Evolutionary conservation across 495 filamentous ascomycete species (phyloP).

Genomic region (Penicillium canescens): DNA sequence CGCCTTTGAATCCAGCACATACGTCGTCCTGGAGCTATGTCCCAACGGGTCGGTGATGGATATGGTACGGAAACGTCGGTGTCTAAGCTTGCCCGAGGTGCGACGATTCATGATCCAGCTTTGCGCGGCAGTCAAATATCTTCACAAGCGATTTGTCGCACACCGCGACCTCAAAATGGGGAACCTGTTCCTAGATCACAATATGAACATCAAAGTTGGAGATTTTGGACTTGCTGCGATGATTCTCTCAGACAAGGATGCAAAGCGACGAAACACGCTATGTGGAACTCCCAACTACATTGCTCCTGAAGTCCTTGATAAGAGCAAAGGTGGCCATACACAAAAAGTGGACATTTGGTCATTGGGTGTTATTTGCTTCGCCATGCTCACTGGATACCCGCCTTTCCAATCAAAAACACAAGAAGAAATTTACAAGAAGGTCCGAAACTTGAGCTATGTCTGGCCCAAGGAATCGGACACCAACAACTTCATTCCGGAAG

Average conservation of each 20-base stretch:
- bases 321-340: constrained; percentile 78
- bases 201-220: constrained; percentile 98
- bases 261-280: constrained; percentile 81
- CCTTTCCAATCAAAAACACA: constrained; percentile 86
- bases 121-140: constrained; percentile 93
- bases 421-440: constrained; percentile 81
- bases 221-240: constrained; percentile 97
- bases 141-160: constrained; percentile 91
- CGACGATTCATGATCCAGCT: constrained; percentile 91
- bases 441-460: constrained; percentile 68
- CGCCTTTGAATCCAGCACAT: constrained; percentile 82
- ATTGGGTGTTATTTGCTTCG: constrained; percentile 89
- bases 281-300: constrained; percentile 99
- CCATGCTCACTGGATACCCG: constrained; percentile 86
- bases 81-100: constrained; percentile 86
- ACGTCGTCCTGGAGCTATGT: constrained; percentile 91
- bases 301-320: constrained; percentile 87
- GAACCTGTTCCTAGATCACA: constrained; percentile 90
- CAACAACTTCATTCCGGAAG: constrained; percentile 50
- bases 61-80: constrained; percentile 87
- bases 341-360: constrained; percentile 97
- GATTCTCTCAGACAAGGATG: constrained; percentile 81
- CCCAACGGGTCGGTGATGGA: constrained; percentile 98
- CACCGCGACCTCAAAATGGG: constrained; percentile 98
- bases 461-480: constrained; percentile 64